Percentiles rank a stretch among this genome's conserved stretches.
phyloP scores from a whole-genome alignment of 176 grass and related monocot genomes.

The Musa itinerans region DNA sequence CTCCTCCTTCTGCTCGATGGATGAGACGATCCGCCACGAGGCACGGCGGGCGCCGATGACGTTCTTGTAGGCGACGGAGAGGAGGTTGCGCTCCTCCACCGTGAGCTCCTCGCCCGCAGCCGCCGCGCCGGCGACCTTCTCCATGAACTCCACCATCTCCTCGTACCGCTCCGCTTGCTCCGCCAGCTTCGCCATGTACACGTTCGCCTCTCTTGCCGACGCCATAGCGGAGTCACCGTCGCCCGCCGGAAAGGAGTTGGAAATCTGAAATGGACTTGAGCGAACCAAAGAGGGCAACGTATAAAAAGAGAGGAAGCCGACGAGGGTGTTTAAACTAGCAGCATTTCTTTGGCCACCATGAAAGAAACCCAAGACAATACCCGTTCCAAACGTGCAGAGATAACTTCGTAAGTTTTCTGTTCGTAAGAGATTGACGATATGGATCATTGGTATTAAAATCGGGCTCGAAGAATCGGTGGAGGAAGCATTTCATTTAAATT shows the following conservation, averaged over 20 bases:
- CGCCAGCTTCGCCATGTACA: constrained; percentile 1
- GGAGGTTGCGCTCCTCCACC: background rate
- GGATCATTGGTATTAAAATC: too few relatives aligned
- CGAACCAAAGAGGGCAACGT: background rate
- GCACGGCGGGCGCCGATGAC: background rate
- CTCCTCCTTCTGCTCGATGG: constrained; percentile 1
- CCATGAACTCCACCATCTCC: background rate
- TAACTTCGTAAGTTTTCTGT: too few relatives aligned
- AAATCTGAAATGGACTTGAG: background rate
- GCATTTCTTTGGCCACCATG: too few relatives aligned
- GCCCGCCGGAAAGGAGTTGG: background rate
- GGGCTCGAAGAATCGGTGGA: accelerated
- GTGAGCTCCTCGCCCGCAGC: background rate
- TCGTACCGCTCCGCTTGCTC: background rate
- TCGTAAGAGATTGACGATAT: too few relatives aligned
- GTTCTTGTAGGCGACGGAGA: constrained; percentile 2
- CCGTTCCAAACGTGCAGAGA: too few relatives aligned
- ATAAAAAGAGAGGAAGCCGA: background rate
- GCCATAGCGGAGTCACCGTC: background rate
- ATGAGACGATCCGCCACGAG: background rate
- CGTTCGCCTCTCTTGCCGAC: background rate
- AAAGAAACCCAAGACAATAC: too few relatives aligned
- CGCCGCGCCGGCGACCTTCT: background rate
- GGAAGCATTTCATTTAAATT: too few relatives aligned
- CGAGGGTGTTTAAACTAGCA: background rate